phyloP scores from a whole-genome alignment of 2,329 filamentous ascomycete species.

The Sporothrix pallida region DNA sequence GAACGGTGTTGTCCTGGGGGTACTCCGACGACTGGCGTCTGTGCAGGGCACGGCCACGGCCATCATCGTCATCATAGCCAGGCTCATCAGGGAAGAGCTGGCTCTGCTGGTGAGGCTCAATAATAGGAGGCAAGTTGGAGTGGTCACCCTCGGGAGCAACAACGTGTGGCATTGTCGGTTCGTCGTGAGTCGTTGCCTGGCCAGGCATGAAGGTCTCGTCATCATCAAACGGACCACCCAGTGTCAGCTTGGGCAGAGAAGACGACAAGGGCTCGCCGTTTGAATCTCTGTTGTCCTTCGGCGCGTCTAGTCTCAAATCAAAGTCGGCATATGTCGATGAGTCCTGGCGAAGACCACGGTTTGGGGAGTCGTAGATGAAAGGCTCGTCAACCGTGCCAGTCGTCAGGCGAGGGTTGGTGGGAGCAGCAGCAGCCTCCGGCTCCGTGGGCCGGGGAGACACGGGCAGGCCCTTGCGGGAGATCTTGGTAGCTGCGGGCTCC shows the following conservation, averaged over 20 bases:
- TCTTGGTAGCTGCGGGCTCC: conserved; percentile 44
- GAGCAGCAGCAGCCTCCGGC: background rate
- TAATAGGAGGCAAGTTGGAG: conserved; percentile 38
- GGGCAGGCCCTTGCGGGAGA: conserved; percentile 39
- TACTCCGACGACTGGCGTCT: conserved; percentile 43
- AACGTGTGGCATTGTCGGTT: conserved; percentile 23
- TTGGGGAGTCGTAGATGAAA: conserved; percentile 38
- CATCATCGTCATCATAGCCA: conserved; percentile 40
- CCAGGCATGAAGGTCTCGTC: conserved; percentile 31
- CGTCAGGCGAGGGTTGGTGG: conserved; percentile 34
- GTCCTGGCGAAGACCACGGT: conserved; percentile 31
- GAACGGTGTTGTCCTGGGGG: conserved; percentile 34
- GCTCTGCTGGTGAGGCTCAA: conserved; percentile 42
- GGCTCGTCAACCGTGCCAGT: conserved; percentile 37
- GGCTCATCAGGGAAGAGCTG: conserved; percentile 40
- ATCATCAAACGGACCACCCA: conserved; percentile 33
- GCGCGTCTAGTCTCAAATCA: conserved; percentile 29
- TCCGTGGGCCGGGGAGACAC: conserved; percentile 31
- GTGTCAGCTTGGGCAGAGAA: conserved; percentile 30
- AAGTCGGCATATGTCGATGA: conserved; percentile 31
- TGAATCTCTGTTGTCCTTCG: conserved; percentile 5
- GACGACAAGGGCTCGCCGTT: conserved; percentile 3
- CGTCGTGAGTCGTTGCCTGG: conserved; percentile 27
- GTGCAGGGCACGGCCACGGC: conserved; percentile 35
- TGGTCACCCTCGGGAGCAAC: conserved; percentile 13